Evolutionary conservation across 2,329 filamentous ascomycete species (phyloP), one percentile per base, ranked within the genome.

Genomic region (Sclerotiophoma versabilis): DNA sequence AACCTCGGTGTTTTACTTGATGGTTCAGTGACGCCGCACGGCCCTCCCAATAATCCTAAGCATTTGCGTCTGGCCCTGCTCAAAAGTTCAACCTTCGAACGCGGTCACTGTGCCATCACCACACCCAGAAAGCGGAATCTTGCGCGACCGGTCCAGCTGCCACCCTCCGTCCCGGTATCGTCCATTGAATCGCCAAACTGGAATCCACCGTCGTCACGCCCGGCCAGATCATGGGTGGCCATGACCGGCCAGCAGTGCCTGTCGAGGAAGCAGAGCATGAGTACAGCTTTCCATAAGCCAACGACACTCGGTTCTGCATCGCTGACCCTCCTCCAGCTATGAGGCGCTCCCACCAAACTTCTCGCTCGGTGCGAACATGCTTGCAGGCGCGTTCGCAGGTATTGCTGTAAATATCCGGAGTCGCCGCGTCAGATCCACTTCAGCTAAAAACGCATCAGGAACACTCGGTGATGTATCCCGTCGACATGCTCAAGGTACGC

Each of bases 401-500:
- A 96, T 97, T 79, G 92, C 93, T 70, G 92, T 96, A 87, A 68
- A 88, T 70, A 49, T 48, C 59, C 55, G 41, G 54, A 36, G 41
- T 48, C 41, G 54, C 51, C 49, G 55, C 51, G 47, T 39, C 56
- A 33, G 37, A 47, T 46, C 49, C 41, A 34, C 39, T 54, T 42
- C 34, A 33, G 54, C 74, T 65, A 60, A 75, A 57, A 43, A 38
- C 63, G 59, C 58, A 42, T 60, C 57, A 97, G 93, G 93, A 98
- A 80, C 93, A 98, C 78, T 96, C 93, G 55, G 93, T 96, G 70
- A 98, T 99, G 95, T 99, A 99, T 75, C 95, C 95, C 17, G 90
- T 99, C 73, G 95, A 99, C 80, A 87, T 96, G 65, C 90, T 99
- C 74, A 99, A 99, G 89, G 95, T 97, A 76, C 62, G 81, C 70